phyloP scores from a whole-genome alignment of 2,329 filamentous ascomycete species.

The Claviceps sp. region DNA sequence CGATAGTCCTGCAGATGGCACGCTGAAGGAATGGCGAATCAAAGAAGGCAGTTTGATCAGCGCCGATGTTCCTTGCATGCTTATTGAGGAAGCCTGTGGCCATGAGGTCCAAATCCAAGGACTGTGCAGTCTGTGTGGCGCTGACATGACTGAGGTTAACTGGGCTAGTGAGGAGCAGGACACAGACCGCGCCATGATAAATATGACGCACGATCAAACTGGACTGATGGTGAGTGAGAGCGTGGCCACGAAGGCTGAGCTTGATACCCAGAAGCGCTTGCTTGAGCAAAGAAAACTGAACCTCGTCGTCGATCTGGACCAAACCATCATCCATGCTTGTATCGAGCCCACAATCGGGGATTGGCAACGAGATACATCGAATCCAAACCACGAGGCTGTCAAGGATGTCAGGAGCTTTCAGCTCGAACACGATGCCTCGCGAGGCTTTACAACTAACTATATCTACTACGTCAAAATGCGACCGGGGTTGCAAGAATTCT shows the following conservation, averaged over 20 bases:
- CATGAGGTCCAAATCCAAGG: conserved; percentile 87
- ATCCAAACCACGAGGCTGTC: conserved; percentile 83
- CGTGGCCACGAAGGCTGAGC: conserved; percentile 70
- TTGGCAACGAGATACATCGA: conserved; percentile 79
- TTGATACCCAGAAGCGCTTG: conserved; percentile 73
- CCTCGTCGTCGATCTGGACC: conserved; percentile 90
- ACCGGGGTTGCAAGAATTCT: conserved; percentile 69
- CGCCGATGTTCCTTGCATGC: conserved; percentile 46
- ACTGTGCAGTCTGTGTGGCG: conserved; percentile 82
- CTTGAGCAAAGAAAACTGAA: conserved; percentile 73
- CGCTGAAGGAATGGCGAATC: conserved; percentile 64
- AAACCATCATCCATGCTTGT: conserved; percentile 96
- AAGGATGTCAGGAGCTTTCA: conserved; percentile 83
- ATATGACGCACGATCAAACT: conserved; percentile 88
- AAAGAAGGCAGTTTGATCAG: conserved; percentile 50
- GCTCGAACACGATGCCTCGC: conserved; percentile 70
- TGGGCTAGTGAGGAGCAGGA: conserved; percentile 73
- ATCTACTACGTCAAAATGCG: conserved; percentile 99
- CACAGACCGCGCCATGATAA: conserved; percentile 77
- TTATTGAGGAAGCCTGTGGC: conserved; percentile 80
- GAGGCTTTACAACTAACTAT: conserved; percentile 54
- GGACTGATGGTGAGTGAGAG: conserved; percentile 71
- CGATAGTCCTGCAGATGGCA: conserved; percentile 73
- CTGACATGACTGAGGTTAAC: conserved; percentile 85
- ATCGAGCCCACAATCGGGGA: conserved; percentile 94